phyloP scores from a whole-genome alignment of 2,329 filamentous ascomycete species.

The Lasiodiplodia theobromae region DNA sequence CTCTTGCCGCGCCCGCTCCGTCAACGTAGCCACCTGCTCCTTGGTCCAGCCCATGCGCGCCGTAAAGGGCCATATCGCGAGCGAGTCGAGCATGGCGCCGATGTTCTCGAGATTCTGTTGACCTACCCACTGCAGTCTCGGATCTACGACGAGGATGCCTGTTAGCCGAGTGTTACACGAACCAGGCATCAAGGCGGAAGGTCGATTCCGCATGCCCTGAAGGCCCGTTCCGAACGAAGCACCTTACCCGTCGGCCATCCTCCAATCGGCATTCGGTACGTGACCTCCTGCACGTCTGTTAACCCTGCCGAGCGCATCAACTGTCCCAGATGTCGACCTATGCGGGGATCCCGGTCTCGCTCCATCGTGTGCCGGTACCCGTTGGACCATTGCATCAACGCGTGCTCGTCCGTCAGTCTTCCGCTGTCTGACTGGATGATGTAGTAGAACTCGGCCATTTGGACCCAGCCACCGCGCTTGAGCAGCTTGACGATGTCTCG shows the following conservation, averaged over 20 bases:
- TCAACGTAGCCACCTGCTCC: slow-evolving; percentile 41
- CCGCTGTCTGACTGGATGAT: slow-evolving; percentile 88
- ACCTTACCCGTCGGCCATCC: slow-evolving; percentile 45
- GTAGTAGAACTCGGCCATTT: slow-evolving; percentile 87
- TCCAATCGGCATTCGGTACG: slow-evolving; percentile 46
- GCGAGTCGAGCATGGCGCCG: slow-evolving; percentile 45
- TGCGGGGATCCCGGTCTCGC: slow-evolving; percentile 43
- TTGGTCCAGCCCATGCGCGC: slow-evolving; percentile 42
- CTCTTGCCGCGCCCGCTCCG: slow-evolving; percentile 40
- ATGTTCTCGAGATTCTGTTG: slow-evolving; percentile 40
- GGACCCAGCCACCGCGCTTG: slow-evolving; percentile 81
- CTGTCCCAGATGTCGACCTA: slow-evolving; percentile 41
- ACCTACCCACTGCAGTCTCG: slow-evolving; percentile 40
- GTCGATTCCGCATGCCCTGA: slow-evolving; percentile 7
- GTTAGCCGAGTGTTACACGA: slow-evolving; percentile 24
- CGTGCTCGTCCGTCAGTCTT: slow-evolving; percentile 64
- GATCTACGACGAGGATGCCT: slow-evolving; percentile 36
- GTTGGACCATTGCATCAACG: slow-evolving; percentile 46
- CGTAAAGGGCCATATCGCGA: slow-evolving; percentile 47
- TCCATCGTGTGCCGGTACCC: slow-evolving; percentile 46
- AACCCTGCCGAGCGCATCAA: slow-evolving; percentile 42
- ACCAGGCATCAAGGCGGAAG: background rate
- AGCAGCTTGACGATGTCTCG: slow-evolving; percentile 76
- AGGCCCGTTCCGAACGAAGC: slow-evolving; percentile 13
- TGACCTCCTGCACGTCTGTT: slow-evolving; percentile 40